phyloP scores from a whole-genome alignment of 2,329 filamentous ascomycete species.

The Colletotrichum sidae region DNA sequence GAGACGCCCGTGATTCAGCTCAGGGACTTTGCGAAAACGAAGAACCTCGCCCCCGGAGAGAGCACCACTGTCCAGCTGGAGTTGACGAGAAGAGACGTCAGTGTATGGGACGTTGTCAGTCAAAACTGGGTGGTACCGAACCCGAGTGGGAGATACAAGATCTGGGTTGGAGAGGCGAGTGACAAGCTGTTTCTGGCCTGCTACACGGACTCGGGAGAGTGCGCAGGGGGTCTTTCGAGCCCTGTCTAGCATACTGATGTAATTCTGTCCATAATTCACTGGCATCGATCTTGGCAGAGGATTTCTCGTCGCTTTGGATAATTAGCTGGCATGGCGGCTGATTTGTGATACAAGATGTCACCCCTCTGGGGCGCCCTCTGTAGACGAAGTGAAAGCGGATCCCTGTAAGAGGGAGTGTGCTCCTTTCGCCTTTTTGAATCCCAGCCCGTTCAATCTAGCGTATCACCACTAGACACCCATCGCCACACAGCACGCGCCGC shows the following conservation, averaged over 20 bases:
- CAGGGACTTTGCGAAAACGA: slow-evolving; percentile 78
- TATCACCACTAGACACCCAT: too few species aligned
- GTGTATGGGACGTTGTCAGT: slow-evolving; percentile 74
- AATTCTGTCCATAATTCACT: not conserved
- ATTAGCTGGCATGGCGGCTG: too few species aligned
- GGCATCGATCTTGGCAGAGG: not conserved
- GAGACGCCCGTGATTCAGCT: slow-evolving; percentile 78
- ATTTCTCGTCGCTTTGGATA: not conserved
- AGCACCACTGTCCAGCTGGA: slow-evolving; percentile 65
- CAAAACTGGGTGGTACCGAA: slow-evolving; percentile 75
- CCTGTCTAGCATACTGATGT: slow-evolving; percentile 23
- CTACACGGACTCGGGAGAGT: slow-evolving; percentile 34
- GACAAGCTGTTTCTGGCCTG: slow-evolving; percentile 42
- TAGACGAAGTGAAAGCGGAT: too few species aligned
- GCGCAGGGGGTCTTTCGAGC: slow-evolving; percentile 25
- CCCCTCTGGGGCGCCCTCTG: too few species aligned
- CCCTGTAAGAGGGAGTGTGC: too few species aligned
- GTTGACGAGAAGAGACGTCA: slow-evolving; percentile 76
- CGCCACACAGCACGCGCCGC: not conserved
- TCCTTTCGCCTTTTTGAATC: too few species aligned
- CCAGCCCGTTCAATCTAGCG: too few species aligned
- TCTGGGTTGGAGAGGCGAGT: slow-evolving; percentile 54
- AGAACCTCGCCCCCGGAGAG: slow-evolving; percentile 63
- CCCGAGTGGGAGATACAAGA: slow-evolving; percentile 49
- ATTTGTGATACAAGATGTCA: too few species aligned